Evolutionary conservation across 2,329 filamentous ascomycete species (phyloP).

Genomic region (Colletotrichum euphorbiae): DNA sequence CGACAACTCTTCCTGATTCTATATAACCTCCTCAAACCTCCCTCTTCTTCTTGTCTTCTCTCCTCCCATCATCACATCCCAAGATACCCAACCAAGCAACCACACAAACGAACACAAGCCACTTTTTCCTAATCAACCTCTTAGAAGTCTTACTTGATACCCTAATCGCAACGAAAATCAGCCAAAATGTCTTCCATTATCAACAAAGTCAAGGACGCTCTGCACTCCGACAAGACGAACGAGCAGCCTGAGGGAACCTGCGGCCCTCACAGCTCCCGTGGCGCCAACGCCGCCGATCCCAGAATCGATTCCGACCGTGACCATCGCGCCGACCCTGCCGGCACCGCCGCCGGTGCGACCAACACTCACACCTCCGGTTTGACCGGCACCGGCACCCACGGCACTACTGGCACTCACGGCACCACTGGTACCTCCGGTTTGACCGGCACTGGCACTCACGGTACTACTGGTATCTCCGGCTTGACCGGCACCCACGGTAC

Average conservation of each 20-base stretch:
- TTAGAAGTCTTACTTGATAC: conserved; percentile 32
- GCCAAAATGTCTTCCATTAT: conserved; percentile 67
- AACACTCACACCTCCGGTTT: conserved; percentile 27
- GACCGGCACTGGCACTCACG: conserved; percentile 44
- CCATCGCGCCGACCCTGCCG: conserved; percentile 52
- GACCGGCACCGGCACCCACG: conserved; percentile 41
- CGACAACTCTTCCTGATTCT: conserved; percentile 10
- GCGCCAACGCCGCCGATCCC: conserved; percentile 62
- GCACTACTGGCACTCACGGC: conserved; percentile 47
- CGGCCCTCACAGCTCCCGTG: conserved; percentile 52
- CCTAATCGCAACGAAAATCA: conserved; percentile 37
- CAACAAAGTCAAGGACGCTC: conserved; percentile 70
- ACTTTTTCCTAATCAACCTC: conserved; percentile 11
- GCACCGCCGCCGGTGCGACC: conserved; percentile 44
- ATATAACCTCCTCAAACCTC: conserved; percentile 39
- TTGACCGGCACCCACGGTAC: conserved; percentile 45
- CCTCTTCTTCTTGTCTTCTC: not conserved
- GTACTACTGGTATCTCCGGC: conserved; percentile 46
- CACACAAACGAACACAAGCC: conserved; percentile 30
- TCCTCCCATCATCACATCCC: conserved; percentile 39
- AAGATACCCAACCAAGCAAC: conserved; percentile 39
- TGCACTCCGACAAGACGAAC: conserved; percentile 57
- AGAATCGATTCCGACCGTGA: conserved; percentile 64
- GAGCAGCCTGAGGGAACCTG: conserved; percentile 42
- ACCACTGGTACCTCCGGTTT: conserved; percentile 43